These are phyloP conservation scores for Fusarium begoniae DNA, from an alignment of 2,329 filamentous ascomycete species.

Conservation along the genomic window DNA sequence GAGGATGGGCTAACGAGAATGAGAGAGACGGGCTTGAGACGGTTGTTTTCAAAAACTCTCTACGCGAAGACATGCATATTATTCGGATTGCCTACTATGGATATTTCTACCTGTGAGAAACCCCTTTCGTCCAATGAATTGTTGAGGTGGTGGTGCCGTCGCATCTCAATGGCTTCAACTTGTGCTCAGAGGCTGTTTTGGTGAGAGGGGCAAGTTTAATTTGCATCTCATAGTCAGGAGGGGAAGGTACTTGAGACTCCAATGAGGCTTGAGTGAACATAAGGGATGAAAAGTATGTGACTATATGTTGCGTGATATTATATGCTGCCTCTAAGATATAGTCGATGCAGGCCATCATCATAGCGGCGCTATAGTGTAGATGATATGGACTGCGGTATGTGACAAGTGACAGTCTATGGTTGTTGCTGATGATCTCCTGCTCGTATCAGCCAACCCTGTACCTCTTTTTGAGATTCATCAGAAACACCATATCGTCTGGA, in stretches of 20 bases:
- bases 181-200: conserved; percentile 16
- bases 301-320: conserved; percentile 5
- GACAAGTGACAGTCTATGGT: conserved; percentile 17
- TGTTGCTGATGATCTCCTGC: conserved; percentile 4
- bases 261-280: conserved; percentile 11
- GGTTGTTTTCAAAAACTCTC: conserved; percentile 11
- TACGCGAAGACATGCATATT: conserved; percentile 5
- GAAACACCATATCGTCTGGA: conserved; percentile 7
- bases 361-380: conserved; percentile 5
- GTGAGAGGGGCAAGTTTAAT: conserved; percentile 34
- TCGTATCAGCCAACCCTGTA: conserved; percentile 4
- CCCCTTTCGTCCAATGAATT: not conserved
- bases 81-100: not conserved
- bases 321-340: not conserved
- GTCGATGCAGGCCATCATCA: not conserved
- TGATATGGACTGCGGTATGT: not conserved
- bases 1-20: conserved; percentile 21
- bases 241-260: conserved; percentile 10
- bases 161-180: conserved; percentile 6
- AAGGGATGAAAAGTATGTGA: conserved; percentile 11
- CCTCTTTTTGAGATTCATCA: conserved; percentile 17
- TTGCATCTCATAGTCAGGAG: conserved; percentile 23
- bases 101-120: not conserved
- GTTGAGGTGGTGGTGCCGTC: conserved; percentile 1
- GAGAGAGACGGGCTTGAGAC: conserved; percentile 5